Percentiles rank a stretch among this genome's conserved stretches.
phyloP scores from a whole-genome alignment of 2,329 filamentous ascomycete genomes.

The Paracamarosporium sp. region DNA sequence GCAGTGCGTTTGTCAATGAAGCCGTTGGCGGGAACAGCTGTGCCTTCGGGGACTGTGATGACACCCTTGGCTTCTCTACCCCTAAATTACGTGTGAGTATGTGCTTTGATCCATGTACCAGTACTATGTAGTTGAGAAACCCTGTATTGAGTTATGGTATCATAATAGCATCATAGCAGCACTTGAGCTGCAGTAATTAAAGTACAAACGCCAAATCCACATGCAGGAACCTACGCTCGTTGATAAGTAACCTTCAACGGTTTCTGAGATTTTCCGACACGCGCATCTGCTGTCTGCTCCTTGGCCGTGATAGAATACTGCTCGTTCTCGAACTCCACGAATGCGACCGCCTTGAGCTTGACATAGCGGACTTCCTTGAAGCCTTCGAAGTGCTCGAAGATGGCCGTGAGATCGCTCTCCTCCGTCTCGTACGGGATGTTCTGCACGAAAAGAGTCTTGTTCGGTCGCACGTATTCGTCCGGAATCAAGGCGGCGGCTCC shows the following conservation, averaged over 20 bases:
- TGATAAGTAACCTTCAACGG: conserved; percentile 96
- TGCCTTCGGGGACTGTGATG: too few species aligned
- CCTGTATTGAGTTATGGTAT: conserved; percentile 22
- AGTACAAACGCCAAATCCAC: conserved; percentile 13
- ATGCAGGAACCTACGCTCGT: conserved; percentile 67
- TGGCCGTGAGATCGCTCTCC: conserved; percentile 76
- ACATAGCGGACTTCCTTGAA: conserved; percentile 93
- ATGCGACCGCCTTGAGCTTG: conserved; percentile 88
- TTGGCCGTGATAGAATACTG: conserved; percentile 89
- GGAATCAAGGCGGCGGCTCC: conserved; percentile 79
- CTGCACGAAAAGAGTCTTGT: conserved; percentile 95
- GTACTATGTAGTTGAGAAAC: conserved; percentile 6
- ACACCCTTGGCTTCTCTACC: background rate
- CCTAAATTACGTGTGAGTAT: background rate
- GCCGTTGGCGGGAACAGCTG: background rate
- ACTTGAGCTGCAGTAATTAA: background rate
- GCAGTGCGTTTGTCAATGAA: background rate
- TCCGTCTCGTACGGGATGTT: conserved; percentile 88
- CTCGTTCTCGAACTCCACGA: conserved; percentile 95
- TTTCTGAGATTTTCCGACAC: conserved; percentile 75
- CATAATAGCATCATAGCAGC: conserved; percentile 29
- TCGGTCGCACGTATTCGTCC: conserved; percentile 97
- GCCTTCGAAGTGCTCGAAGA: conserved; percentile 90
- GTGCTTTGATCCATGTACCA: conserved; percentile 7
- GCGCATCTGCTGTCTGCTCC: conserved; percentile 88